A percentile compares a stretch with the other conserved stretches of the same genome.
Conservation (phyloP, 129 eudicot genomes). For the Flaveria ramosissima region DNA sequence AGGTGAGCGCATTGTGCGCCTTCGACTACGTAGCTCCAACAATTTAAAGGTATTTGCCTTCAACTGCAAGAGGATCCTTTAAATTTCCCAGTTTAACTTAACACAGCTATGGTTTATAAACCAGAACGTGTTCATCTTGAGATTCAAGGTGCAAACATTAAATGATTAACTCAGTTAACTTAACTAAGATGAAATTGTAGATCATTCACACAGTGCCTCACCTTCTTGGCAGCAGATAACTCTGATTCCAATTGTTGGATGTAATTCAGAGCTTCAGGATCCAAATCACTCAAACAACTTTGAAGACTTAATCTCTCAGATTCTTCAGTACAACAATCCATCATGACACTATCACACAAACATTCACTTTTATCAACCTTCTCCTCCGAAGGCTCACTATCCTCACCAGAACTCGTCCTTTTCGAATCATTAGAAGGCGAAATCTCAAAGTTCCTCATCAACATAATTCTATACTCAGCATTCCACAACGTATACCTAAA, state of each 20-base stretch:
- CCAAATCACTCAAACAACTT: slow-evolving; percentile 56
- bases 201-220: slow-evolving; percentile 28
- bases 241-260: slow-evolving; percentile 73
- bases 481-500: slow-evolving; percentile 89
- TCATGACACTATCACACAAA: slow-evolving; percentile 37
- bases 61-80: neutral
- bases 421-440: slow-evolving; percentile 40
- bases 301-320: slow-evolving; percentile 41
- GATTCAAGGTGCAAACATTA: neutral
- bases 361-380: slow-evolving; percentile 45
- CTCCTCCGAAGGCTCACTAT: slow-evolving; percentile 41
- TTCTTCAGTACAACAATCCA: slow-evolving; percentile 40
- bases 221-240: slow-evolving; percentile 61
- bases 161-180: neutral
- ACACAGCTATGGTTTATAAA: neutral
- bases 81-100: neutral
- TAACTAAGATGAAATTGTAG: neutral
- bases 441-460: slow-evolving; percentile 82
- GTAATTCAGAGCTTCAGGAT: slow-evolving; percentile 61
- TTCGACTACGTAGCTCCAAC: neutral
- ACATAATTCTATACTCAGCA: slow-evolving; percentile 81
- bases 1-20: too few species aligned
- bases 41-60: neutral
- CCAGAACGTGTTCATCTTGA: neutral
- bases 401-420: slow-evolving; percentile 33